A percentile compares a stretch with the other conserved stretches of the same genome.
phyloP scores from a whole-genome alignment of 129 eudicot species.

The Flaveria robusta region DNA sequence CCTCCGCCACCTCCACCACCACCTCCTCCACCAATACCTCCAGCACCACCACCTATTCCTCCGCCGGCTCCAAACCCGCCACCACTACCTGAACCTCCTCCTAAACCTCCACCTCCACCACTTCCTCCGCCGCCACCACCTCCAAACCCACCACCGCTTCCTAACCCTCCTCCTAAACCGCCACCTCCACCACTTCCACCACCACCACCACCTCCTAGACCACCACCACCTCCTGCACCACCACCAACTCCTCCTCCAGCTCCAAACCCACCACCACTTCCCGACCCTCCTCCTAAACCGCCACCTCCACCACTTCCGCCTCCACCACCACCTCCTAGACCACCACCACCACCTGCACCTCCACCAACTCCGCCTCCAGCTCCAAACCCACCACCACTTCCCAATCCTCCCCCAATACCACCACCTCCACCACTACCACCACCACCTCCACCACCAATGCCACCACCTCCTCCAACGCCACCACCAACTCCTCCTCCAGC shows the following conservation, averaged over 20 bases:
- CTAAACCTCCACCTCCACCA: constrained; percentile 36
- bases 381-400: constrained; percentile 14
- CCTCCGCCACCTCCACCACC: constrained; percentile 20
- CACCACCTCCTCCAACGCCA: background rate
- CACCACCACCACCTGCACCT: constrained; percentile 16
- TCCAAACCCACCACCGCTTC: constrained; percentile 23
- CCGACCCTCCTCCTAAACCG: constrained; percentile 2
- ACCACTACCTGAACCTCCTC: constrained; percentile 3
- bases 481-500: background rate
- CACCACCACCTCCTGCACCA: constrained; percentile 13
- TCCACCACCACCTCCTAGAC: background rate
- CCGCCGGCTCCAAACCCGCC: constrained; percentile 16
- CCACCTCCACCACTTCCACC: constrained; percentile 24
- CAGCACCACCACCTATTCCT: background rate
- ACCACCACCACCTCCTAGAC: constrained; percentile 14
- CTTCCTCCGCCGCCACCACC: constrained; percentile 27
- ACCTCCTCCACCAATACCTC: constrained; percentile 8
- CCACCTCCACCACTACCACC: constrained; percentile 29
- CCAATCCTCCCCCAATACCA: constrained; percentile 2
- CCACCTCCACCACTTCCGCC: constrained; percentile 23
- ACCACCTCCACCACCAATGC: background rate
- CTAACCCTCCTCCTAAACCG: constrained; percentile 22
- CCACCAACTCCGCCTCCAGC: background rate
- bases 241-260: constrained; percentile 24
- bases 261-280: constrained; percentile 9